A percentile compares a stretch with the other conserved stretches of the same genome.
These are phyloP conservation scores for Dicorynia guianensis DNA, from an alignment of 306 rosid species.

Conservation along the genomic window DNA sequence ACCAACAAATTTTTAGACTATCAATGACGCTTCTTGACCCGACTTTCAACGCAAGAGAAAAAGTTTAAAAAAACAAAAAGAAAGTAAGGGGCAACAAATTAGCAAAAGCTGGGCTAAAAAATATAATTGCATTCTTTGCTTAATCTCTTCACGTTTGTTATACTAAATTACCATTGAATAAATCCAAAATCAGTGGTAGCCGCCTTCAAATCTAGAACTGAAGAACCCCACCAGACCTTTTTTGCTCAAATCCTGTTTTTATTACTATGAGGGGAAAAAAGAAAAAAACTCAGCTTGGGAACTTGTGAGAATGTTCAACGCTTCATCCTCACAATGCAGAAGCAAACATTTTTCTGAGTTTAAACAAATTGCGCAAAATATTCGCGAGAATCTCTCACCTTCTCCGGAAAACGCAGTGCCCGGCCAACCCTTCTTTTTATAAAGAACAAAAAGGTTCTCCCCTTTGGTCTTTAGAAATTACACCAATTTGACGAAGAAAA, in stretches of 20 bases:
- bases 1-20: constrained; percentile 40
- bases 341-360: background rate
- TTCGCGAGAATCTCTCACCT: constrained; percentile 11
- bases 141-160: constrained; percentile 15
- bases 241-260: constrained; percentile 18
- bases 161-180: background rate
- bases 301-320: background rate
- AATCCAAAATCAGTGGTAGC: constrained; percentile 5
- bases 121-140: background rate
- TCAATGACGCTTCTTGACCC: constrained; percentile 54
- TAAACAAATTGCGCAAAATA: constrained; percentile 2
- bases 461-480: background rate
- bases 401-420: constrained; percentile 4
- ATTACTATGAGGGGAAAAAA: background rate
- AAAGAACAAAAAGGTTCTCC: no score
- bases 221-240: constrained; percentile 10
- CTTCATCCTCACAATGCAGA: constrained; percentile 11
- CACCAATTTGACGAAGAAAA: constrained; percentile 23
- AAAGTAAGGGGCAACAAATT: background rate
- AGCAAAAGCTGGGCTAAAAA: background rate
- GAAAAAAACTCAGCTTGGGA: background rate
- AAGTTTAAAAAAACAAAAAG: background rate
- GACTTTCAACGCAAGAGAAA: constrained; percentile 41
- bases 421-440: background rate
- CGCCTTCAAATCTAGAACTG: background rate